Evolutionary conservation across 352 stramenopile genomes (phyloP).

Genomic region (Thalassiosira pacifica): DNA sequence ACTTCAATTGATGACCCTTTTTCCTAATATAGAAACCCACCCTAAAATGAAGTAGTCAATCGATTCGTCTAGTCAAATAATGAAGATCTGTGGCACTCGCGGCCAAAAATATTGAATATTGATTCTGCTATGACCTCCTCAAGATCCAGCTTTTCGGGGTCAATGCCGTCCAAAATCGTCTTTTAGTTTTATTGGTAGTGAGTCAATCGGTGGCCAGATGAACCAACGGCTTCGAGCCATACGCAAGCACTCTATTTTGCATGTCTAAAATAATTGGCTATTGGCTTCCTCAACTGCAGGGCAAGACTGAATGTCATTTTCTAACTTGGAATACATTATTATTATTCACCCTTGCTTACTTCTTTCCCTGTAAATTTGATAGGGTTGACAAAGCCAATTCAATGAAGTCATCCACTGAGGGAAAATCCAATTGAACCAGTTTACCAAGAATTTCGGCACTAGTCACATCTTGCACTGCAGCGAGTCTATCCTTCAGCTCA

Average conservation of each 20-base stretch:
- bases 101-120: background rate
- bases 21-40: background rate
- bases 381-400: constrained; percentile 59
- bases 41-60: background rate
- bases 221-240: too few relatives aligned
- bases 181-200: too few relatives aligned
- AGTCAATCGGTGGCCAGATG: too few relatives aligned
- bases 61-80: background rate
- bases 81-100: background rate
- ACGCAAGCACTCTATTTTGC: too few relatives aligned
- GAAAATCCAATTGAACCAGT: constrained; percentile 67
- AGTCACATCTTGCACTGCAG: constrained; percentile 70
- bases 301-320: too few relatives aligned
- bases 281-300: too few relatives aligned
- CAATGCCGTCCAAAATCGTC: background rate
- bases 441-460: constrained; percentile 81
- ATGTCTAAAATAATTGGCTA: too few relatives aligned
- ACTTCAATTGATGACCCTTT: background rate
- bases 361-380: constrained; percentile 38
- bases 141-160: background rate
- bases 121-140: background rate
- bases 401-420: constrained; percentile 65
- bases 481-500: constrained; percentile 71
- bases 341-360: too few relatives aligned
- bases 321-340: too few relatives aligned